Evolutionary conservation across 495 filamentous ascomycete genomes (phyloP), one percentile per base, ranked within the genome.

Genomic region (Clohesyomyces aquaticus): DNA sequence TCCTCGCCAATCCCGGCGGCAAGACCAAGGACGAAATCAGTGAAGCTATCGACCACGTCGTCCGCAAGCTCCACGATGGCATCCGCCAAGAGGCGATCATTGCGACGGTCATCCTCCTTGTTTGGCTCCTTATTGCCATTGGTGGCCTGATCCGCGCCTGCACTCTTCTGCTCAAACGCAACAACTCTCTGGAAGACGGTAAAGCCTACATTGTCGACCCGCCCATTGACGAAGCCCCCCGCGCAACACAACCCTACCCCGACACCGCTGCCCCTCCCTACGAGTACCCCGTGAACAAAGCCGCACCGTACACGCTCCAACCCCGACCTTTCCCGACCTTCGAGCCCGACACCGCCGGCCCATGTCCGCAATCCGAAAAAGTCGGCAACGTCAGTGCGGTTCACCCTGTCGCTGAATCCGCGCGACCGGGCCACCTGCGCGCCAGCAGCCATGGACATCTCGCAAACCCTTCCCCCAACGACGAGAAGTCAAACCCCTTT

Each of bases 21-120:
- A 78, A 81, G 29, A 87, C 91, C 1, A 83, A 86, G 16, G 87
- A 96, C 77, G 88, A 91, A 67, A 89, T 98, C 72, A 91, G 87
- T 0, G 83, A 81, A 59, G 89, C 92, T 19, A 81, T 98, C 53
- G 67, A 75, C 16, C 79, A 85, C 51, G 84, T 96, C 48, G 81
- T 84, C 29, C 75, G 77, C 56, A 82, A 83, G 61, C 78, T 97
- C 46, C 76, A 80, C 57, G 77, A 80, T 28, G 82, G 80, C 58
- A 87, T 98, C 56, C 78, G 81, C 38, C 82, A 83, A 27, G 90
- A 96, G 74, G 86, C 89, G 1, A 81, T 93, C 57, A 91, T 98
- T 67, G 87, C 91, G 4, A 77, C 81, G 0, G 82, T 75, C 47
- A 74, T 98, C 25, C 74, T 96, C 1, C 74, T 86, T 0, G 72